These are phyloP conservation scores for Sugiyamaella qingdaonensis DNA, from an alignment of 805 yeast species.

Conservation along the genomic window DNA sequence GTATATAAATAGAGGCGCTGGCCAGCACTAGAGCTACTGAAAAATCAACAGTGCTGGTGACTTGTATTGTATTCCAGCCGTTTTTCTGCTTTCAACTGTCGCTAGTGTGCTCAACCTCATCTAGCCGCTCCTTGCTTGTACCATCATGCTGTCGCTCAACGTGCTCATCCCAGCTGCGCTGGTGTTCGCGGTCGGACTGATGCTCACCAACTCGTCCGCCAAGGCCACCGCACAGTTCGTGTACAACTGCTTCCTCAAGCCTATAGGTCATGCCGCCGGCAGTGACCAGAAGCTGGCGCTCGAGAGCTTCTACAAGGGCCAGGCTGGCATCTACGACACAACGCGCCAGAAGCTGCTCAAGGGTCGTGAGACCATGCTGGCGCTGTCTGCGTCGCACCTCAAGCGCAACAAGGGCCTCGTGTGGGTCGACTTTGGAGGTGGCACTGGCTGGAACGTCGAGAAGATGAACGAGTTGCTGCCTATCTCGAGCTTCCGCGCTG, in stretches of 20 bases:
- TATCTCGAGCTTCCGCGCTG: conserved; percentile 52
- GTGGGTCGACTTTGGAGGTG: conserved; percentile 62
- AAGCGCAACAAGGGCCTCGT: conserved; percentile 31
- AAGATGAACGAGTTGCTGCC: conserved; percentile 58
- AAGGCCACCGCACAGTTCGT: conserved; percentile 30
- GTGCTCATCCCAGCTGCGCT: conserved; percentile 15
- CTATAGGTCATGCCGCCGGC: conserved; percentile 41
- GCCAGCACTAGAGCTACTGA: too few species aligned
- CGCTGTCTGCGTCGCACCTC: conserved; percentile 55
- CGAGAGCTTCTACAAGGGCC: conserved; percentile 69
- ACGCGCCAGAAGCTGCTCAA: conserved; percentile 63
- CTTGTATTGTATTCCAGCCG: too few species aligned
- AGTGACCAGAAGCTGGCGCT: conserved; percentile 52
- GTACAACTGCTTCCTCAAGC: conserved; percentile 57
- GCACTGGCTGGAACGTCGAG: conserved; percentile 81
- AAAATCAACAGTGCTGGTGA: too few species aligned
- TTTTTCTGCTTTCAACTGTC: not conserved
- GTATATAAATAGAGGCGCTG: not conserved
- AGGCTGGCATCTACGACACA: conserved; percentile 71
- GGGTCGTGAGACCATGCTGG: conserved; percentile 65
- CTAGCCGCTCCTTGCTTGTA: not conserved
- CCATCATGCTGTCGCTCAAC: not conserved
- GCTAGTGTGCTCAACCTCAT: not conserved
- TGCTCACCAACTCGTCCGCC: conserved; percentile 15
- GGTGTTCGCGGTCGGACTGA: conserved; percentile 13